Evolutionary conservation across 2,329 filamentous ascomycete genomes (phyloP), one percentile per base, ranked within the genome.

Genomic region (Tolypocladium amazonense): DNA sequence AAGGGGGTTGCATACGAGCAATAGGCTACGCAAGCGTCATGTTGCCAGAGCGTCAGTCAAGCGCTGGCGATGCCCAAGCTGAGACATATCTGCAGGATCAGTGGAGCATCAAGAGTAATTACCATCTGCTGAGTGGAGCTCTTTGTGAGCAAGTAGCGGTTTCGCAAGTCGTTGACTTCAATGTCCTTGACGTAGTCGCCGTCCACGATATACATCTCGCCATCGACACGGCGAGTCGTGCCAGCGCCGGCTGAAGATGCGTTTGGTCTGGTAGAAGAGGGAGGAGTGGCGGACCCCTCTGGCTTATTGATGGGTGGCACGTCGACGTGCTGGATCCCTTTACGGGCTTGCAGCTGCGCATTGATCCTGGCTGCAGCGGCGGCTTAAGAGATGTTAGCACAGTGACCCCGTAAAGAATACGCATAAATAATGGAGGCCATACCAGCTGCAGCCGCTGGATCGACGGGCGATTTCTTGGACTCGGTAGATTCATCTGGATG

Each of bases 141-240:
- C 81, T 97, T 97, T 65, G 93, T 99, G 78, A 99, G 83, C 74
- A 92, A 88, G 76, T 99, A 99, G 68, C 93, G 90, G 74, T 97
- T 99, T 65, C 93, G 88, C 70, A 97, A 78, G 76, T 97, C 93
- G 75, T 99, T 99, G 79, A 99, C 91, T 79, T 97, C 94, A 71
- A 99, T 96, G 71, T 99, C 94, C 76, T 95, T 94, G 77, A 99
- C 97, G 74, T 90, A 97, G 76, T 99, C 94, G 69, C 94, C 94
- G 72, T 97, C 94, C 63, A 92, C 89, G 68, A 96, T 89, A 72
- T 97, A 97, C 73, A 96, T 89, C 69, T 95, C 91, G 68, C 88
- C 86, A 69, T 93, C 91, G 73, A 95, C 82, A 62, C 85, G 85
- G 47, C 80, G 79, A 25, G 76, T 74, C 25, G 70, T 65, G 58